Evolutionary conservation across 2,329 filamentous ascomycete genomes (phyloP), one percentile per base, ranked within the genome.

Genomic region (Alternaria infectoria): DNA sequence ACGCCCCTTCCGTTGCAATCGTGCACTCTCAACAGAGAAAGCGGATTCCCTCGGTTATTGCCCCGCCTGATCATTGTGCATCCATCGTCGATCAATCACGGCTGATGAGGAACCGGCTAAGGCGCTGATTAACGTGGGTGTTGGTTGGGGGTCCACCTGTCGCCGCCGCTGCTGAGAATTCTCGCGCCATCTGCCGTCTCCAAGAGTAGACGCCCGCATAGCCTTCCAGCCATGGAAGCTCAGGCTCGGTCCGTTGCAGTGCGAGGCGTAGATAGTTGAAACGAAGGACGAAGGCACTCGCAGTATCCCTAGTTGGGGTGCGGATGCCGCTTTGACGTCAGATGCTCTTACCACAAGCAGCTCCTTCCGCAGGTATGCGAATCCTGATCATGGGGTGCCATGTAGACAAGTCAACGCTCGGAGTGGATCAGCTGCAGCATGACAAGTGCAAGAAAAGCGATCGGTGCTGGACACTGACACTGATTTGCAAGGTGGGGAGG

Each of bases 101-200:
- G 23, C 49, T 54, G 60, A 54, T 52, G 36, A 59, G n/a, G 26
- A 26, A 43, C 49, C 50, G 51, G 57, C 61, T 56, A 45, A 51
- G 60, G 45, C 51, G 26, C 45, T 51, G 44, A 21, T 55, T 46
- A 52, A 60, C 51, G 45, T 21, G 61, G 26, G 30, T 63, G 23
- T 32, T 47, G 46, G 51, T 55, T 56, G 61, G 40, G 47, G 57
- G 25, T 54, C n/a, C 15, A 50, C 30, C 21, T 49, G 23, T 59
- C 43, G 55, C 28, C 23, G 56, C 43, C 23, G 56, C 30, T 23
- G 30, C 43, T 62, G 21, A 44, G 21, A 49, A 54, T 54, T 36
- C 15, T 54, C 32, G 25, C 32, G 19, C 50, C 32, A 30, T 54
- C 30, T 55, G 50, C 36, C 36, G 26, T 25, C 19, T 28, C 17